phyloP scores from a whole-genome alignment of 129 eudicot species.

The Chrysanthemum lavandulifolium region DNA sequence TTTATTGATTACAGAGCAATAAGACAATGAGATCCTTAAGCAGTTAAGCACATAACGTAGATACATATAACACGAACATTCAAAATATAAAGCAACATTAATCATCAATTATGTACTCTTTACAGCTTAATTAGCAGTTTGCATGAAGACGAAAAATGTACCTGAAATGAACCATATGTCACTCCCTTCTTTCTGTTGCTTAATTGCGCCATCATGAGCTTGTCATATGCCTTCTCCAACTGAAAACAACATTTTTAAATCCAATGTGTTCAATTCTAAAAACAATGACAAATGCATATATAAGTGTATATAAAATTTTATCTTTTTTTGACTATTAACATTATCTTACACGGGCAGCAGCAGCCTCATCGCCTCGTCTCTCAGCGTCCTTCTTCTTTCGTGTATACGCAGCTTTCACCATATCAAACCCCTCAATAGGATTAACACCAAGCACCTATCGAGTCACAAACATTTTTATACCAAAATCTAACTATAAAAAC shows the following conservation, averaged over 20 bases:
- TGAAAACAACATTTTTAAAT: conserved; percentile 29
- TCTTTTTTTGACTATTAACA: background rate
- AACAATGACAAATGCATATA: background rate
- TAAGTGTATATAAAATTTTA: no score
- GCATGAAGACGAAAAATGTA: conserved; percentile 15
- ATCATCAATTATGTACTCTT: conserved; percentile 10
- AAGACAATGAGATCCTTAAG: background rate
- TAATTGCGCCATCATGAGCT: conserved; percentile 81
- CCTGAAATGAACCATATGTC: conserved; percentile 74
- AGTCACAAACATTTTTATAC: background rate
- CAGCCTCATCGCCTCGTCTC: conserved; percentile 81
- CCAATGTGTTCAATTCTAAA: background rate
- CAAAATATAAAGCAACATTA: background rate
- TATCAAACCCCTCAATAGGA: conserved; percentile 82
- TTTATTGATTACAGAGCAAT: conserved; percentile 8
- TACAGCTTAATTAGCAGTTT: background rate
- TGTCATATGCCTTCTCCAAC: conserved; percentile 92
- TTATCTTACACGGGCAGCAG: conserved; percentile 54
- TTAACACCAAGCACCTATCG: conserved; percentile 82
- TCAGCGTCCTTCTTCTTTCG: conserved; percentile 88
- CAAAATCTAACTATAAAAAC: background rate
- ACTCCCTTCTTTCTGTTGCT: conserved; percentile 80
- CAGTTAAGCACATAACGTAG: background rate
- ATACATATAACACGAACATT: background rate
- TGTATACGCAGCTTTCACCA: conserved; percentile 67